These are phyloP conservation scores for Sinapis alba DNA, from an alignment of 441 rosid species.

Conservation along the genomic window DNA sequence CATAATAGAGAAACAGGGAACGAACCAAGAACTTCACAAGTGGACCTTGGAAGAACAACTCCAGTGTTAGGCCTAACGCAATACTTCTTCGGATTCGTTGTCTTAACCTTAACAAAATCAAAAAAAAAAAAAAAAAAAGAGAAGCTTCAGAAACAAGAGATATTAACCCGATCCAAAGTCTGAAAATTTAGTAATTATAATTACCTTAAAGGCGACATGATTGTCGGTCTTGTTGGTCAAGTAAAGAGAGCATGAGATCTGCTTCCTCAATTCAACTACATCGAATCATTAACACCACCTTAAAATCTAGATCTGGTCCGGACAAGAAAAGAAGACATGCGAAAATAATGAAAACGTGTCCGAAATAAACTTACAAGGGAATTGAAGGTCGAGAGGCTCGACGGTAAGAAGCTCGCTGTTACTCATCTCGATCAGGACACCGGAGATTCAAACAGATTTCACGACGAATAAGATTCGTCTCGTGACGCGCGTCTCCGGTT, in stretches of 20 bases:
- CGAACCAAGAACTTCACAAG: conserved; percentile 66
- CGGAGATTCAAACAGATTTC: conserved; percentile 4
- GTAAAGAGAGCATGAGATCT: conserved; percentile 76
- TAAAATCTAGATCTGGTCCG: conserved; percentile 16
- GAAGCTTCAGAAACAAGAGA: neutral
- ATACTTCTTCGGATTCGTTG: conserved; percentile 77
- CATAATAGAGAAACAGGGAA: conserved; percentile 20
- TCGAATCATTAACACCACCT: neutral
- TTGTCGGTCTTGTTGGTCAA: conserved; percentile 65
- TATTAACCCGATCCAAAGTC: neutral
- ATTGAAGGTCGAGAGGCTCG: conserved; percentile 84
- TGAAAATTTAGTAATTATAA: neutral
- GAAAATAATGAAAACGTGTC: neutral
- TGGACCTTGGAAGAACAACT: conserved; percentile 56
- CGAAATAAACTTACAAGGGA: conserved; percentile 56
- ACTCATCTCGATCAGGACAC: conserved; percentile 50
- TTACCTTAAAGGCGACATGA: conserved; percentile 66
- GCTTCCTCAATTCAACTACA: conserved; percentile 81
- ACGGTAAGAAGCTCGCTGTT: conserved; percentile 65
- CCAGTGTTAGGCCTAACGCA: conserved; percentile 78
- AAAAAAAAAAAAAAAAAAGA: neutral
- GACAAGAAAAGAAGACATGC: neutral
- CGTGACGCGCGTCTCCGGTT: conserved; percentile 34
- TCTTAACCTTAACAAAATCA: conserved; percentile 70
- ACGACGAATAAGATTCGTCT: conserved; percentile 18